These are phyloP conservation scores for Bipolaris oryzae DNA, from an alignment of 2,329 filamentous ascomycete species.

Conservation along the genomic window DNA sequence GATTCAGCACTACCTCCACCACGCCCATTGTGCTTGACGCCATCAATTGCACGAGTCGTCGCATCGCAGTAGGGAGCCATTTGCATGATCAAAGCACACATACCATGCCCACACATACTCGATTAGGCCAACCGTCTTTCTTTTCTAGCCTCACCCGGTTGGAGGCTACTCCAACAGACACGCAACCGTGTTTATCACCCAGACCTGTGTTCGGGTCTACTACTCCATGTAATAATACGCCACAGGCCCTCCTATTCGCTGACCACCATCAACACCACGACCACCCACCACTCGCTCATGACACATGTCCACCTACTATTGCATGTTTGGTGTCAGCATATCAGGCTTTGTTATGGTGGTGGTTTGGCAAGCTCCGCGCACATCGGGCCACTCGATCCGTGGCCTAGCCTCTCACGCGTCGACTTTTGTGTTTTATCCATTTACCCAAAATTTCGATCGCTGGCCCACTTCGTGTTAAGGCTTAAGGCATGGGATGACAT, in stretches of 20 bases:
- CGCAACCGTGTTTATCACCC: neutral
- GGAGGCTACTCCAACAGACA: neutral
- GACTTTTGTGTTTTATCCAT: constrained; percentile 15
- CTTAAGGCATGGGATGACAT: constrained; percentile 1
- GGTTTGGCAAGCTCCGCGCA: neutral
- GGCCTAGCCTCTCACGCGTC: constrained; percentile 1
- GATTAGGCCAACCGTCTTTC: neutral
- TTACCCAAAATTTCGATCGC: constrained; percentile 20
- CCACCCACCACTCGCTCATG: neutral
- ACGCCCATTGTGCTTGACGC: neutral
- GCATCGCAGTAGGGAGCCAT: neutral
- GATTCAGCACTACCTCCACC: neutral
- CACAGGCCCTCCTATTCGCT: neutral
- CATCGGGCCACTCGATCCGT: neutral
- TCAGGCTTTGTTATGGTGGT: neutral
- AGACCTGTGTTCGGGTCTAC: neutral
- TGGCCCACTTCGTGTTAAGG: constrained; percentile 2
- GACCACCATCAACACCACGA: neutral
- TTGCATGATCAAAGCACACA: no score
- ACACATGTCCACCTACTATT: constrained; percentile 2
- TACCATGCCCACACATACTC: no score
- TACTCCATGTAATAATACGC: neutral
- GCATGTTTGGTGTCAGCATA: constrained; percentile 6
- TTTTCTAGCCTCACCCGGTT: neutral
- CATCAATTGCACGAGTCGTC: neutral